These are phyloP conservation scores for Suillus subaureus DNA, from an alignment of 768 basidiomycete genomes.

Conservation along the genomic window DNA sequence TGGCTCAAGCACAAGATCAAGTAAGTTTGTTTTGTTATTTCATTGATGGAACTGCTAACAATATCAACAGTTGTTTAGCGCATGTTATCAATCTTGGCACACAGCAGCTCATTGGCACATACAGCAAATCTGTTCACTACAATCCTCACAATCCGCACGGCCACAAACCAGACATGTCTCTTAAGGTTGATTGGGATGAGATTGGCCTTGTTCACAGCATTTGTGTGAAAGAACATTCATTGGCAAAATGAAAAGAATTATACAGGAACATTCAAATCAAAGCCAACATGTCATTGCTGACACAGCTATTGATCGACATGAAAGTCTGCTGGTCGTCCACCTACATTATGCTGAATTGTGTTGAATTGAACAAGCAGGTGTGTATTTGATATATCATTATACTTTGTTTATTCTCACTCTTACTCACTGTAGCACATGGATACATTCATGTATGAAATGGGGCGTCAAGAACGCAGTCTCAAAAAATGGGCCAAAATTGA, in stretches of 20 bases:
- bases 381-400: conserved; percentile 9
- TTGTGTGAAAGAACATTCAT: conserved; percentile 28
- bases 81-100: conserved; percentile 38
- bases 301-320: conserved; percentile 32
- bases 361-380: conserved; percentile 20
- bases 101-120: conserved; percentile 29
- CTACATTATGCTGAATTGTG: conserved; percentile 20
- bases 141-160: conserved; percentile 19
- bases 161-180: background rate
- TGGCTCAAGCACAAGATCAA: background rate
- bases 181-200: conserved; percentile 27
- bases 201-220: conserved; percentile 22
- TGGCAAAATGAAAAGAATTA: conserved; percentile 24
- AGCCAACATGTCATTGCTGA: background rate
- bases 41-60: too few relatives aligned
- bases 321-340: conserved; percentile 36
- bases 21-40: conserved; percentile 9
- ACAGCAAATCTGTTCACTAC: conserved; percentile 30
- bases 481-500: conserved; percentile 19
- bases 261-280: conserved; percentile 21
- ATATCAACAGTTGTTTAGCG: conserved; percentile 28
- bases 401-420: background rate
- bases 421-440: conserved; percentile 21
- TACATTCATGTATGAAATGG: conserved; percentile 9
- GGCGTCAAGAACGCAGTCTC: conserved; percentile 15